These are phyloP conservation scores for Inga laurina DNA, from an alignment of 306 rosid genomes.

Conservation along the genomic window DNA sequence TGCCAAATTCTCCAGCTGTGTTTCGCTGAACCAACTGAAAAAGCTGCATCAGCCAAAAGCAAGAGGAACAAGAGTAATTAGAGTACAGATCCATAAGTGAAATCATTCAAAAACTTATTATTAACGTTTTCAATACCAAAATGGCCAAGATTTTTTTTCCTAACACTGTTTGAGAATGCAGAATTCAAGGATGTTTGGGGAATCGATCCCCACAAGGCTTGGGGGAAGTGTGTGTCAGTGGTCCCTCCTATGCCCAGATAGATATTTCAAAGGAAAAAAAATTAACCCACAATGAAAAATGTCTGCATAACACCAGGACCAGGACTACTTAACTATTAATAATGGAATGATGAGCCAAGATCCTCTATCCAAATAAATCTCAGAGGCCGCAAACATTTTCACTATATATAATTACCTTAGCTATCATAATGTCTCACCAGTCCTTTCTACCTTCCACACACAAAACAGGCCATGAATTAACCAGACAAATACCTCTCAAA, in stretches of 20 bases:
- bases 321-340: background rate
- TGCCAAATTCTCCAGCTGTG: constrained; percentile 48
- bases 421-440: background rate
- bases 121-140: background rate
- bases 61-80: background rate
- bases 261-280: too few species aligned
- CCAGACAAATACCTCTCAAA: constrained; percentile 53
- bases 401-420: background rate
- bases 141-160: background rate
- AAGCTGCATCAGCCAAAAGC: constrained; percentile 49
- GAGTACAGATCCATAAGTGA: background rate
- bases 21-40: constrained; percentile 71
- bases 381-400: background rate
- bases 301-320: background rate
- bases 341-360: background rate
- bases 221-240: too few species aligned
- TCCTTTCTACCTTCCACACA: background rate
- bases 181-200: background rate
- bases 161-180: background rate
- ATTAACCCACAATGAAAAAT: background rate
- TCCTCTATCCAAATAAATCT: background rate
- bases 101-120: background rate
- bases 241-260: too few species aligned
- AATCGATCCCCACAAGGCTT: too few species aligned
- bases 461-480: background rate